A percentile compares a stretch with the other conserved stretches of the same genome.
These are phyloP conservation scores for Ceratocystis colombiana DNA, from an alignment of 2,329 filamentous ascomycete species.

Conservation along the genomic window DNA sequence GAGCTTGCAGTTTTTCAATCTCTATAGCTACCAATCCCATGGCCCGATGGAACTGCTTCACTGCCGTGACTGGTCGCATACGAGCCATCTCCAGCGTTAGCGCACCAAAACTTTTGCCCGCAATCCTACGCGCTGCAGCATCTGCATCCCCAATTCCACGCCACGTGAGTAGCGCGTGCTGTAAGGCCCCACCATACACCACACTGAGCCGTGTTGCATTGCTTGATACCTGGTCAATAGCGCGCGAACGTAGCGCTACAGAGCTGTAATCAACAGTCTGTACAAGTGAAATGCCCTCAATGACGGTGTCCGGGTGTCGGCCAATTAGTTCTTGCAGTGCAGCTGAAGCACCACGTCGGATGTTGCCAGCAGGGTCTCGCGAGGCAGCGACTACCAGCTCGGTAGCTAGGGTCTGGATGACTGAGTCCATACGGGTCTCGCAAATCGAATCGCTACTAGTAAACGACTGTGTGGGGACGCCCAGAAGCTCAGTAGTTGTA, in stretches of 20 bases:
- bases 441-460: conserved; percentile 34
- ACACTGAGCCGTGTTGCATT: conserved; percentile 55
- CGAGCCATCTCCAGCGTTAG: conserved; percentile 40
- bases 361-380: conserved; percentile 84
- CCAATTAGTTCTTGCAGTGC: conserved; percentile 90
- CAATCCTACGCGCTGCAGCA: conserved; percentile 58
- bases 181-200: conserved; percentile 60
- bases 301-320: conserved; percentile 75
- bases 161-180: conserved; percentile 69
- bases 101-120: conserved; percentile 58
- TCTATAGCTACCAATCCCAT: conserved; percentile 38
- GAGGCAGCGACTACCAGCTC: conserved; percentile 74
- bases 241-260: conserved; percentile 75
- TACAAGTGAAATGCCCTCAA: conserved; percentile 72
- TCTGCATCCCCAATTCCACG: conserved; percentile 77
- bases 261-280: conserved; percentile 89
- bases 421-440: conserved; percentile 34
- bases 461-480: conserved; percentile 44
- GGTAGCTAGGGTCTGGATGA: conserved; percentile 68
- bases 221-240: conserved; percentile 65
- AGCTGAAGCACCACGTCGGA: conserved; percentile 81
- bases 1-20: conserved; percentile 39
- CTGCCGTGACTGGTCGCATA: conserved; percentile 26
- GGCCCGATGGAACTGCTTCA: conserved; percentile 31
- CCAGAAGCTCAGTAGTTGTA: conserved; percentile 63